A percentile compares a stretch with the other conserved stretches of the same genome.
Conservation (phyloP, 1,139 yeast species). For the Entelexis paramagnoliae region DNA sequence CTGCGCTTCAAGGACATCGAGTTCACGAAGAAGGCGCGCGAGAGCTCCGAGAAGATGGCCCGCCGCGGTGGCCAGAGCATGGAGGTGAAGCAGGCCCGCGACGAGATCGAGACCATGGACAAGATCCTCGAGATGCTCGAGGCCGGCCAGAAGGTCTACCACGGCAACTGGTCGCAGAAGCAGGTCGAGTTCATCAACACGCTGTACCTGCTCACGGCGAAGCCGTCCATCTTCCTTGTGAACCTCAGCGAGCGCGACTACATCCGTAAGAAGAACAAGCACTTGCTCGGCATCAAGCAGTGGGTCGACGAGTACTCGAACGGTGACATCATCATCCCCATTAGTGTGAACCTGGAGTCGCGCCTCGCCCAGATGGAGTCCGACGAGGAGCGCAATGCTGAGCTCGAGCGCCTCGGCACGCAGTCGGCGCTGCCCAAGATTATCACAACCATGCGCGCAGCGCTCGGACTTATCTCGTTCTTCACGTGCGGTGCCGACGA, state of each 20-base stretch:
- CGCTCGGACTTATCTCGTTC: constrained; percentile 65
- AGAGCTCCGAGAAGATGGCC: constrained; percentile 66
- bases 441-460: constrained; percentile 56
- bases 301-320: constrained; percentile 94
- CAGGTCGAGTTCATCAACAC: constrained; percentile 84
- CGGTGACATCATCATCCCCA: constrained; percentile 90
- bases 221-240: constrained; percentile 90
- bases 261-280: constrained; percentile 96
- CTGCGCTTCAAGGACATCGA: constrained; percentile 89
- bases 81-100: constrained; percentile 83
- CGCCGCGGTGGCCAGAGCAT: constrained; percentile 77
- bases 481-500: constrained; percentile 88
- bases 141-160: constrained; percentile 74
- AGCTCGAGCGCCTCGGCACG: constrained; percentile 78
- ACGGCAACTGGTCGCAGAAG: constrained; percentile 75
- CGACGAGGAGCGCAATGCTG: constrained; percentile 86
- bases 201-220: constrained; percentile 79
- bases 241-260: constrained; percentile 91
- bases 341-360: constrained; percentile 88
- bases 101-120: constrained; percentile 68
- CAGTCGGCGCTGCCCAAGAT: constrained; percentile 82
- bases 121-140: constrained; percentile 65
- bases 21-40: constrained; percentile 76
- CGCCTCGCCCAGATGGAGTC: constrained; percentile 78
- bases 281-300: constrained; percentile 78